phyloP scores from a whole-genome alignment of 2,329 filamentous ascomycete genomes.

The Claviceps spartinae region DNA sequence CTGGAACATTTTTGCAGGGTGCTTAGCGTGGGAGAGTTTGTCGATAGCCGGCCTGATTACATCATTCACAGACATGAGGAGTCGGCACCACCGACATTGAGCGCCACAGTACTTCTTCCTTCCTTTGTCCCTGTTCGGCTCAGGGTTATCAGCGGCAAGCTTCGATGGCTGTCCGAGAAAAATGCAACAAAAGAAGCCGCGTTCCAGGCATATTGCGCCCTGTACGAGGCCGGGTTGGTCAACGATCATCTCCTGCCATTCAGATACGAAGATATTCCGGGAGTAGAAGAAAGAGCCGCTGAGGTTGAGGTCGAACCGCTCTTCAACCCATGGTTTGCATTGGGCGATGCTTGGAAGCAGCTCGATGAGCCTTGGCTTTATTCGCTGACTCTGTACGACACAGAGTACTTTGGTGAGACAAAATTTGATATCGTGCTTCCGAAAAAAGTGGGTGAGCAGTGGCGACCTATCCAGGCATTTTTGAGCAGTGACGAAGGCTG shows the following conservation, averaged over 20 bases:
- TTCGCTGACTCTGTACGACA: conserved; percentile 21
- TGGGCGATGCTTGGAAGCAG: conserved; percentile 30
- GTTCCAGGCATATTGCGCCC: conserved; percentile 60
- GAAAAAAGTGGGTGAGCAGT: conserved; percentile 20
- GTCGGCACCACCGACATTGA: conserved; percentile 20
- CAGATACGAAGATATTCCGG: conserved; percentile 25
- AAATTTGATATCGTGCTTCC: conserved; percentile 33
- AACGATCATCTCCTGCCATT: conserved; percentile 67
- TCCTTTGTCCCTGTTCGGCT: conserved; percentile 44
- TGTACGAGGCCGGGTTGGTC: conserved; percentile 59
- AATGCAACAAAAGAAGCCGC: conserved; percentile 70
- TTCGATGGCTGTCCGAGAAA: conserved; percentile 54
- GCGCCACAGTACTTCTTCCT: conserved; percentile 57
- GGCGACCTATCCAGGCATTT: conserved; percentile 26
- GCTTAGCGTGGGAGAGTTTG: conserved; percentile 43
- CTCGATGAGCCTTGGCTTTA: conserved; percentile 12
- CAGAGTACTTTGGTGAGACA: conserved; percentile 11
- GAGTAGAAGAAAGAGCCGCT: conserved; percentile 23
- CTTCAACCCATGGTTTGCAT: conserved; percentile 32
- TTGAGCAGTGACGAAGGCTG: conserved; percentile 24
- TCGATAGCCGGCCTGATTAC: conserved; percentile 57
- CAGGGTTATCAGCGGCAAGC: conserved; percentile 12
- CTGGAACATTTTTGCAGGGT: conserved; percentile 68
- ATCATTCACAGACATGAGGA: conserved; percentile 30
- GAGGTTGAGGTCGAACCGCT: conserved; percentile 22